A percentile compares a stretch with the other conserved stretches of the same genome.
Conservation (phyloP, 495 filamentous ascomycete genomes). For the Cercophora scortea region DNA sequence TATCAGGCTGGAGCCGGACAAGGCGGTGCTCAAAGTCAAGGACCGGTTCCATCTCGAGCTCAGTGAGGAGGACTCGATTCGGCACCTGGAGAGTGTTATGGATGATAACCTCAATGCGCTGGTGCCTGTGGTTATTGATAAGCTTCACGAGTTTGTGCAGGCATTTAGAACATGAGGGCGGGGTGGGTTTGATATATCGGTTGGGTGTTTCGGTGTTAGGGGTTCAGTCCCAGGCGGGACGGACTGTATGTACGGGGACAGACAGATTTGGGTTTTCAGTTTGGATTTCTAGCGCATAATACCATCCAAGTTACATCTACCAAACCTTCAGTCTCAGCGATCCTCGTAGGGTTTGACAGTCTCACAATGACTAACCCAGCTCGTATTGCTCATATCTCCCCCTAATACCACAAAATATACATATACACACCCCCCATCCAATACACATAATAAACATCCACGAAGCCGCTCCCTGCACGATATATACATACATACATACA, state of each 20-base stretch:
- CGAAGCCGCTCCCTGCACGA: background rate
- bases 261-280: no score
- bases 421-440: background rate
- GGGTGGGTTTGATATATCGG: background rate
- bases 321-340: no score
- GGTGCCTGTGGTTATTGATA: constrained; percentile 89
- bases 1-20: constrained; percentile 84
- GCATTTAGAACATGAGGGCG: constrained; percentile 60
- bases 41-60: constrained; percentile 90
- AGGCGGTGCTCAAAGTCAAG: constrained; percentile 87
- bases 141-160: constrained; percentile 89
- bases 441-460: background rate
- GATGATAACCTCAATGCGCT: constrained; percentile 82
- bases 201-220: background rate
- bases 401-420: background rate
- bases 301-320: no score
- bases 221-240: background rate
- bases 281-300: no score
- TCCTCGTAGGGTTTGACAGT: no score
- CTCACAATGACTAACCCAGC: no score
- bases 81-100: constrained; percentile 79
- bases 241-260: background rate
- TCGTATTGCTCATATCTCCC: no score
- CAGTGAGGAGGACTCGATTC: constrained; percentile 87
- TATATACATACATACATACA: background rate